These are phyloP conservation scores for Shiraia bambusicola DNA, from an alignment of 2,329 filamentous ascomycete species.

Conservation along the genomic window DNA sequence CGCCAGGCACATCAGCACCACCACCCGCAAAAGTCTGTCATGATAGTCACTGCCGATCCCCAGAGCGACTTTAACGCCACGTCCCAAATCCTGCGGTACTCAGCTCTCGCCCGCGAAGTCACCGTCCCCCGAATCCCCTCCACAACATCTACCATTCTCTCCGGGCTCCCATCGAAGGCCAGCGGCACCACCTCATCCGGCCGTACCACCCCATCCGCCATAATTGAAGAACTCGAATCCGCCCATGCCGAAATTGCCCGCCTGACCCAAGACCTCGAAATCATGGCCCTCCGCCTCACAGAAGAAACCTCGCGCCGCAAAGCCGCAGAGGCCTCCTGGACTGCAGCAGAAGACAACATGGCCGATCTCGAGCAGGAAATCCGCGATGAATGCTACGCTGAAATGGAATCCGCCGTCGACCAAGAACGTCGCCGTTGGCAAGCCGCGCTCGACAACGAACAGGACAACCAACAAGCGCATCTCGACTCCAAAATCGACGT, in stretches of 20 bases:
- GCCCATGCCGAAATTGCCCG: slow-evolving; percentile 78
- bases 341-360: slow-evolving; percentile 63
- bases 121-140: slow-evolving; percentile 88
- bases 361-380: slow-evolving; percentile 81
- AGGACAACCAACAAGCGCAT: slow-evolving; percentile 77
- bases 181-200: slow-evolving; percentile 46
- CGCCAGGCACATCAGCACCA: slow-evolving; percentile 48
- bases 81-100: slow-evolving; percentile 92
- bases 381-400: slow-evolving; percentile 82
- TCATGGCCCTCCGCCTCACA: slow-evolving; percentile 67
- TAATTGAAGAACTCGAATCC: slow-evolving; percentile 71
- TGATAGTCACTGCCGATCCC: slow-evolving; percentile 95
- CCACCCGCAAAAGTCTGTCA: slow-evolving; percentile 78
- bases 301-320: slow-evolving; percentile 70
- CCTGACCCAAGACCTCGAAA: slow-evolving; percentile 75
- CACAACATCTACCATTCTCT: slow-evolving; percentile 69
- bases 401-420: slow-evolving; percentile 78
- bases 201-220: slow-evolving; percentile 50
- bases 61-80: slow-evolving; percentile 95
- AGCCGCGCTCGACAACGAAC: slow-evolving; percentile 71
- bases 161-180: slow-evolving; percentile 26
- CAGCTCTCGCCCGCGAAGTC: slow-evolving; percentile 86
- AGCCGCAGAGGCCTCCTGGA: slow-evolving; percentile 72
- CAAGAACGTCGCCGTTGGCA: slow-evolving; percentile 82
- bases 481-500: slow-evolving; percentile 86